Base-by-base conservation (phyloP, 1,284 basidiomycete genomes). In the Rhodotorula sp. region DNA sequence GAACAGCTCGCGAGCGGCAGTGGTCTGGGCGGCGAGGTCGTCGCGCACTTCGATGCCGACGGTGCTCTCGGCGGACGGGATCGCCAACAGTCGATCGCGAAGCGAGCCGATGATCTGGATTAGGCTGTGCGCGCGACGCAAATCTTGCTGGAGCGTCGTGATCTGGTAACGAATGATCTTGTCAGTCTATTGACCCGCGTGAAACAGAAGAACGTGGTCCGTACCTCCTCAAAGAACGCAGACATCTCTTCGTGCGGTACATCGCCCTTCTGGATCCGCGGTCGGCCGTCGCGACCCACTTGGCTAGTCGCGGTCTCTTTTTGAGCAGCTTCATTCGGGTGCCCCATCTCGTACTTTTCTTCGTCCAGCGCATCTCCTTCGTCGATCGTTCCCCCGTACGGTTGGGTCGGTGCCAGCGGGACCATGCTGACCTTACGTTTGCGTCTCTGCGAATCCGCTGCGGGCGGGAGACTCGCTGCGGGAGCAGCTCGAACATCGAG, bases 61-160 rank as follows among this genome's bases (percentile, higher is more conserved):
- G 4, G 72, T 66, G 18, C 73, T 74, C 15, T 73, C 74, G 26
- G 72, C 67, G 0, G 76, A 76, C 4, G 76, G 71, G 3, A 69
- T 58, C 2, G 70, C 65, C 28, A 78, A 56, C n/a, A 71, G 63
- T 15, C 78, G 72, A 15, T 47, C 60, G 59, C 78, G 77, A 8
- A 78, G 67, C 48, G 71, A 64, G n/a, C 70, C 64, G 34, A 78
- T 69, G 16, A 69, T 48, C 18, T 67, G 61, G 47, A 78, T 73
- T 58, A 61, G 45, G 19, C 64, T 60, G 52, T 76, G 74, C 23
- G 75, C 68, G 31, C 76, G 73, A 14, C 69, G 69, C 7, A 77
- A 21, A 2, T 64, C 63, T 12, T 72, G 56, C 38, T 75, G 76
- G 8, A 78, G 69, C 48, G 67, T 64, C 18, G 71, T 73, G 45